A percentile compares a stretch with the other conserved stretches of the same genome.
These are phyloP conservation scores for Pecoramyces ruminantium DNA, from an alignment of 192 early-diverging fungal species.

Conservation along the genomic window DNA sequence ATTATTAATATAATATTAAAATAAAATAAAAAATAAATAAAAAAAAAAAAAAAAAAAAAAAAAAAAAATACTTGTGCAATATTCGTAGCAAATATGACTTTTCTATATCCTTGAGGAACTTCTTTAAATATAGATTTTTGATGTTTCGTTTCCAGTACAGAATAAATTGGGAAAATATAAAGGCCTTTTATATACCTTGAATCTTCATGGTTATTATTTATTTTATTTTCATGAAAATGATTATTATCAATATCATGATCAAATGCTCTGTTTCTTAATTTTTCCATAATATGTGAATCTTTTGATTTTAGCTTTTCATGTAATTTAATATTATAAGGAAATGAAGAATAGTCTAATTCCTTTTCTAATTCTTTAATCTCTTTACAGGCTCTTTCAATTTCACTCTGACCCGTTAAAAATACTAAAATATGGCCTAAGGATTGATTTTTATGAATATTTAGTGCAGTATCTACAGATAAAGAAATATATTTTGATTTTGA, in stretches of 20 bases:
- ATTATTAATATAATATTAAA: too few relatives aligned
- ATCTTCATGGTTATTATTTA: too few relatives aligned
- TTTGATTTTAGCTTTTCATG: background rate
- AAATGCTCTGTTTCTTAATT: background rate
- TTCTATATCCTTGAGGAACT: slow-evolving; percentile 18
- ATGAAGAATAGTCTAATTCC: slow-evolving; percentile 18
- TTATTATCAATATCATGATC: background rate
- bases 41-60: background rate
- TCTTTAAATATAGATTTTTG: slow-evolving; percentile 17
- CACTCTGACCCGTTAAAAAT: slow-evolving; percentile 37
- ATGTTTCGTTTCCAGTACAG: background rate
- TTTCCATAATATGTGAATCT: background rate
- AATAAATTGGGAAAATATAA: background rate
- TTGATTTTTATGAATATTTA: slow-evolving; percentile 39
- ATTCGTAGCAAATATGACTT: slow-evolving; percentile 38
- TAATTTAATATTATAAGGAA: background rate
- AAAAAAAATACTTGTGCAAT: slow-evolving; percentile 10
- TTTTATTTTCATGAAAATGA: too few relatives aligned
- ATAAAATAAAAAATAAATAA: background rate
- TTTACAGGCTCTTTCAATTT: slow-evolving; percentile 38
- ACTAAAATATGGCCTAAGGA: slow-evolving; percentile 26
- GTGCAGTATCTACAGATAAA: slow-evolving; percentile 26
- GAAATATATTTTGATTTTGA: slow-evolving; percentile 11
- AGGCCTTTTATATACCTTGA: background rate
- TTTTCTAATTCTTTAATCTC: slow-evolving; percentile 25